These are phyloP conservation scores for Globisporangium nodosum DNA, from an alignment of 352 stramenopile species.

Conservation along the genomic window DNA sequence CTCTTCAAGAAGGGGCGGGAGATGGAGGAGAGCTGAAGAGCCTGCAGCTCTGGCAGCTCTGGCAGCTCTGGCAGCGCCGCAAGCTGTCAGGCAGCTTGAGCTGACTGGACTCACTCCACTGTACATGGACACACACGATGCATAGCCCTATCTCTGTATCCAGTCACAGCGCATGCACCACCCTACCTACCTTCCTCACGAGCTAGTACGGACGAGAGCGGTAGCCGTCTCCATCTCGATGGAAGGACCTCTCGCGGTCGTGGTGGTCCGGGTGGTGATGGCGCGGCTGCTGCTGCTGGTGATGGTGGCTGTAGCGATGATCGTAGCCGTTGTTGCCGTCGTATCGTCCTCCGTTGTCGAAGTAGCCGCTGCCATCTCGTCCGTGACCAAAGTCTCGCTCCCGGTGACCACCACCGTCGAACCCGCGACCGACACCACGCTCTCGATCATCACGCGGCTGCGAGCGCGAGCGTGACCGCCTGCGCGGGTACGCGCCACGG, in stretches of 20 bases:
- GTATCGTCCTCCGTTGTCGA: not conserved
- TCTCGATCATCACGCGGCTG: not conserved
- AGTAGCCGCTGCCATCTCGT: constrained; percentile 2
- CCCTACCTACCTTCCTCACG: not conserved
- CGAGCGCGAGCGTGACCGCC: not conserved
- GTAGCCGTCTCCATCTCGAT: constrained; percentile 3
- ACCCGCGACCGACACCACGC: not conserved
- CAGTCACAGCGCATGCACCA: not conserved
- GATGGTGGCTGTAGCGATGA: not conserved
- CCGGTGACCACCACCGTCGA: not conserved
- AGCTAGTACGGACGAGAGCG: constrained; percentile 7
- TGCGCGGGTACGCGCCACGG: not conserved
- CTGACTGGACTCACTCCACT: too few species aligned
- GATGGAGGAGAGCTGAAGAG: constrained; percentile 21
- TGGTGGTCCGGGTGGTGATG: not conserved
- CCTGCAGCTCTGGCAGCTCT: not conserved
- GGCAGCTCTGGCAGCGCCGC: not conserved
- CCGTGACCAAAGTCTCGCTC: constrained; percentile 5
- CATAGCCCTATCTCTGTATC: constrained; percentile 4
- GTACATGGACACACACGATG: constrained; percentile 3
- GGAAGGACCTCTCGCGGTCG: constrained; percentile 6
- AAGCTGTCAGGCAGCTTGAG: not conserved
- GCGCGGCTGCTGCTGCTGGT: not conserved
- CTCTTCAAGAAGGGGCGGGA: constrained; percentile 77
- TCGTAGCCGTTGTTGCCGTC: not conserved